These are phyloP conservation scores for Crithidia acanthocephali DNA, from an alignment of 208 protist genomes.

Conservation along the genomic window DNA sequence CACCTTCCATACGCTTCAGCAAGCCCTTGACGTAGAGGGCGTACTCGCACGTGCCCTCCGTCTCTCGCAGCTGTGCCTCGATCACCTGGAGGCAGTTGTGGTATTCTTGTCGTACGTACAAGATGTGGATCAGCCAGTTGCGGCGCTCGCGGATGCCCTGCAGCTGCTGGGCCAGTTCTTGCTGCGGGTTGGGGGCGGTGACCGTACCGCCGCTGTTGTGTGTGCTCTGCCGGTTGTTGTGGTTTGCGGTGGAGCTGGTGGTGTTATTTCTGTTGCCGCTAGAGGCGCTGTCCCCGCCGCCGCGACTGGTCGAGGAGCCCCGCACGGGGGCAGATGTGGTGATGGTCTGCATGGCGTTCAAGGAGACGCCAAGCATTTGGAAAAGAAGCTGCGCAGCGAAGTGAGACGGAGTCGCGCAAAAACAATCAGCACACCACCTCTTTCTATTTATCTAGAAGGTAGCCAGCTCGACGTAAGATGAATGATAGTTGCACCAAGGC, in stretches of 20 bases:
- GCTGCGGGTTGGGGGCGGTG: slow-evolving; percentile 3
- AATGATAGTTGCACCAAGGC: neutral
- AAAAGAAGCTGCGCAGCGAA: too few relatives aligned
- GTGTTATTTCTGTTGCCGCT: neutral
- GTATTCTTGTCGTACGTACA: slow-evolving; percentile 94
- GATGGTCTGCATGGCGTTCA: slow-evolving; percentile 11
- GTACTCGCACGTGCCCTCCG: slow-evolving; percentile 86
- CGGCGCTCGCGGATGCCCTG: slow-evolving; percentile 73
- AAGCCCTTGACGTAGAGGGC: slow-evolving; percentile 94
- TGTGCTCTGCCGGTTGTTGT: neutral
- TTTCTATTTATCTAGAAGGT: too few relatives aligned
- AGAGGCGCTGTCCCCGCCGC: too few relatives aligned
- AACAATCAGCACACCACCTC: too few relatives aligned
- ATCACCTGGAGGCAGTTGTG: slow-evolving; percentile 86
- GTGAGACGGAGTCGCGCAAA: too few relatives aligned
- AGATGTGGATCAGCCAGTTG: slow-evolving; percentile 95
- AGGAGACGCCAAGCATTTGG: too few relatives aligned
- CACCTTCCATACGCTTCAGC: slow-evolving; percentile 90
- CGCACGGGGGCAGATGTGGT: neutral
- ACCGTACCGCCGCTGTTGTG: neutral
- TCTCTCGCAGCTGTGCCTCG: slow-evolving; percentile 86
- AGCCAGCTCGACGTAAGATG: neutral
- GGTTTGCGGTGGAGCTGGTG: neutral
- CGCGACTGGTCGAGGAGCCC: neutral
- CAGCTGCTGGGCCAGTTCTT: slow-evolving; percentile 30